Conservation (phyloP, 1,139 yeast species). For the Casaregolazyma lundiana region DNA sequence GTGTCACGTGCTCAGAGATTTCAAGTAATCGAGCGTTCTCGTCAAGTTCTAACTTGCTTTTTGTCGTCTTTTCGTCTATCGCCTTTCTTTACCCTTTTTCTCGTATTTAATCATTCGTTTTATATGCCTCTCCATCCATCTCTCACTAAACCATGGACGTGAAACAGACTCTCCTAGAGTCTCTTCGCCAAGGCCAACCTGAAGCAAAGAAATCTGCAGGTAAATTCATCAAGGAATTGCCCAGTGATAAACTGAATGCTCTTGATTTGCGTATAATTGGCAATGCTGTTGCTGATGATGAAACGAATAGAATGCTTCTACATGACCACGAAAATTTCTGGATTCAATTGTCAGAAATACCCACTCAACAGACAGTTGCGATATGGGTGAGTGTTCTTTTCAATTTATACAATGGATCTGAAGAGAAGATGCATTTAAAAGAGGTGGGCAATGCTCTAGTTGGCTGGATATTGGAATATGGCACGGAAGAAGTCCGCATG, state of each 20-base stretch:
- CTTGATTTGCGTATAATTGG: constrained; percentile 18
- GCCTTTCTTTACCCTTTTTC: not conserved
- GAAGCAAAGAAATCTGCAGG: constrained; percentile 1
- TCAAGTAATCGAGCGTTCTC: no score
- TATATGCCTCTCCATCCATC: not conserved
- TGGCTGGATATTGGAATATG: constrained; percentile 1
- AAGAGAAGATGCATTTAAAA: constrained; percentile 1
- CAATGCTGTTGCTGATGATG: constrained; percentile 20
- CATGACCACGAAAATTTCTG: constrained; percentile 3
- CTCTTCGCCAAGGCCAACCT: constrained; percentile 2
- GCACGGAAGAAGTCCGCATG: not conserved
- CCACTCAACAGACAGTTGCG: not conserved
- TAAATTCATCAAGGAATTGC: not conserved
- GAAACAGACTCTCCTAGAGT: not conserved
- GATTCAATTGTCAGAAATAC: not conserved
- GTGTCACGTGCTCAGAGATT: no score
- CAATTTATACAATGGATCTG: constrained; percentile 10
- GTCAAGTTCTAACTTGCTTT: no score
- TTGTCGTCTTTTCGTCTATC: no score
- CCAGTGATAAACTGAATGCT: not conserved
- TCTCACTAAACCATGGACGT: not conserved
- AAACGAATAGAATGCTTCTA: constrained; percentile 12
- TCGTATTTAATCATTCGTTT: not conserved
- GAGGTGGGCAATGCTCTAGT: not conserved
- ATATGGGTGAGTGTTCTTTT: constrained; percentile 11